Evolutionary conservation across 192 early-diverging fungal species (phyloP).

Genomic region (Backusella tarrabulga): DNA sequence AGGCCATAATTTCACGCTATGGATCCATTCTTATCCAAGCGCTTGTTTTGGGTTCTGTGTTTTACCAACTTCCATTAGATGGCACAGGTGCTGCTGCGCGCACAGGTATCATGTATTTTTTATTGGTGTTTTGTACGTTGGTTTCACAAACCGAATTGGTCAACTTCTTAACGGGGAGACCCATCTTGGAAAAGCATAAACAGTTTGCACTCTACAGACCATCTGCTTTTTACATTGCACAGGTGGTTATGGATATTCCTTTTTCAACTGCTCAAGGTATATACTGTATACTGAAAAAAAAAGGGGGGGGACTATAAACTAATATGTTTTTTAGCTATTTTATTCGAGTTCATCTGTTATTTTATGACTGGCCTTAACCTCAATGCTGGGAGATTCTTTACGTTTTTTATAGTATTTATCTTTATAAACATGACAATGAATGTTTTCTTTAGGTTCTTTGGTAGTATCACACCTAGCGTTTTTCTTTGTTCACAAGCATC

Average conservation of each 20-base stretch:
- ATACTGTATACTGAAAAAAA: not conserved
- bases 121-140: slow-evolving; percentile 48
- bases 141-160: slow-evolving; percentile 70
- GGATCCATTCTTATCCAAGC: slow-evolving; percentile 56
- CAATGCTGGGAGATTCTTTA: slow-evolving; percentile 47
- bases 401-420: slow-evolving; percentile 52
- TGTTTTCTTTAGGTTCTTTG: slow-evolving; percentile 58
- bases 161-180: slow-evolving; percentile 65
- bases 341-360: slow-evolving; percentile 54
- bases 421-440: slow-evolving; percentile 52
- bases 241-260: slow-evolving; percentile 51
- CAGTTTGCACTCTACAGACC: too few species aligned
- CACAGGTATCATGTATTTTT: slow-evolving; percentile 70
- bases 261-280: slow-evolving; percentile 39
- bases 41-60: slow-evolving; percentile 67
- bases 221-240: slow-evolving; percentile 29
- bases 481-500: slow-evolving; percentile 50
- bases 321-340: not conserved
- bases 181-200: slow-evolving; percentile 48
- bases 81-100: slow-evolving; percentile 72
- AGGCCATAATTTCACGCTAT: slow-evolving; percentile 48
- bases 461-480: slow-evolving; percentile 44
- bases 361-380: slow-evolving; percentile 45
- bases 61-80: slow-evolving; percentile 53
- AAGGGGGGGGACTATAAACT: too few species aligned